These are phyloP conservation scores for Vachellia collinsii DNA, from an alignment of 306 rosid species.

Conservation along the genomic window DNA sequence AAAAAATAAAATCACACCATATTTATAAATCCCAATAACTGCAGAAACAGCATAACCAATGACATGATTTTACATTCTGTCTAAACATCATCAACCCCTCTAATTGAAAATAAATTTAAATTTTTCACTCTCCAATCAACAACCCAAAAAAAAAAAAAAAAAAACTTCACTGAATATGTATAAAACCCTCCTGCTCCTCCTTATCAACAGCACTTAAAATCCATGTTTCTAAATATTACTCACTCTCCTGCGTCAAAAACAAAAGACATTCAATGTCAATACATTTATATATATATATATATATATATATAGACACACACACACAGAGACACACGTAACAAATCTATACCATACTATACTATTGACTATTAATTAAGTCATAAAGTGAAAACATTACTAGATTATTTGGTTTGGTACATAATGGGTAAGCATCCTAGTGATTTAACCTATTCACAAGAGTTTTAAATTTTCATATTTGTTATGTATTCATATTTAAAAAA, in stretches of 20 bases:
- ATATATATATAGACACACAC: too few species aligned
- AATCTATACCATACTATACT: too few species aligned
- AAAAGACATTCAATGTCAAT: not conserved
- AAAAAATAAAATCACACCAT: not conserved
- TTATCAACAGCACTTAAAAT: too few species aligned
- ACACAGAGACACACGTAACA: too few species aligned
- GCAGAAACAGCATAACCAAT: not conserved
- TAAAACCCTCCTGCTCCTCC: not conserved
- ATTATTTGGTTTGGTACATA: not conserved
- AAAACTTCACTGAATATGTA: not conserved
- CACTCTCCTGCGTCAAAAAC: not conserved
- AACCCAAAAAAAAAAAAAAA: not conserved
- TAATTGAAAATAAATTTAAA: not conserved
- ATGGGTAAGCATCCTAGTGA: not conserved
- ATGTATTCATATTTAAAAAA: not conserved
- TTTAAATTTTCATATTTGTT: not conserved
- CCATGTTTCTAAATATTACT: too few species aligned
- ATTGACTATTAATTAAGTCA: too few species aligned
- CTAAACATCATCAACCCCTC: not conserved
- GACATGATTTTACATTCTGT: not conserved
- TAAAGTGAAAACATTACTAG: too few species aligned
- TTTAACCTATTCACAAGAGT: not conserved
- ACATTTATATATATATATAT: too few species aligned
- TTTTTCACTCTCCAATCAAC: not conserved
- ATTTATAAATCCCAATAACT: not conserved